Evolutionary conservation across 2,329 filamentous ascomycete genomes (phyloP), one percentile per base, ranked within the genome.

Genomic region (Albifimbria verrucaria): DNA sequence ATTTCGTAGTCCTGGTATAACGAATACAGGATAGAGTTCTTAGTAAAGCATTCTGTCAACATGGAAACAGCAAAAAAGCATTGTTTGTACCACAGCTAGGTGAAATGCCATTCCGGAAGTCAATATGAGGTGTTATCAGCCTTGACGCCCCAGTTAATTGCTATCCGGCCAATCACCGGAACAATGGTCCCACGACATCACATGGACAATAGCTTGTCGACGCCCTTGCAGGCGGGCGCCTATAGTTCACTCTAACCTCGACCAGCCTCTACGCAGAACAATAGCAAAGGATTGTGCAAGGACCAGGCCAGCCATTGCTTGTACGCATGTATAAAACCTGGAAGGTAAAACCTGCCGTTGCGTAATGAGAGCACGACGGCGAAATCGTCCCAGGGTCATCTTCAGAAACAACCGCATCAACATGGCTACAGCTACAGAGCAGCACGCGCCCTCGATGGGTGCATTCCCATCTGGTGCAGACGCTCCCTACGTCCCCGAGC

Each of bases 401-500:
- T 50, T 50, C 39, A 50, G 49, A 43, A 32, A 23, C 21, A 50
- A 7, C 49, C 20, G 25, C 23, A 48, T 17, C 23, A 28, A 20
- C 25, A 32, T 26, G 25, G 46, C 46, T 32, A 26, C 46, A 47
- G 44, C 44, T 36, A 48, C 46, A 20, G 46, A 20, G 21, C 22
- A 12, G 21, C 46, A 24, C 17, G 25, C 25, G 12, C 25, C 17
- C 25, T 36, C 46, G 12, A n/a, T 12, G 7, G 25, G 22, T 26
- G 25, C 32, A 12, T 39, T n/a, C 6, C 15, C 12, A 12, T 39
- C 15, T 12, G 32, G 18, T 12, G 18, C 32, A 39, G 32, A 6
- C 12, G 12, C 5, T 39, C 4, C 32, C 4, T 39, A 17, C 18
- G 32, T 39, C 18, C 32, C 32, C n/a, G 24, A 20, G 15, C 70